Percentiles rank a stretch among this genome's conserved stretches.
phyloP scores from a whole-genome alignment of 805 yeast genomes.

The Candida boidinii region DNA sequence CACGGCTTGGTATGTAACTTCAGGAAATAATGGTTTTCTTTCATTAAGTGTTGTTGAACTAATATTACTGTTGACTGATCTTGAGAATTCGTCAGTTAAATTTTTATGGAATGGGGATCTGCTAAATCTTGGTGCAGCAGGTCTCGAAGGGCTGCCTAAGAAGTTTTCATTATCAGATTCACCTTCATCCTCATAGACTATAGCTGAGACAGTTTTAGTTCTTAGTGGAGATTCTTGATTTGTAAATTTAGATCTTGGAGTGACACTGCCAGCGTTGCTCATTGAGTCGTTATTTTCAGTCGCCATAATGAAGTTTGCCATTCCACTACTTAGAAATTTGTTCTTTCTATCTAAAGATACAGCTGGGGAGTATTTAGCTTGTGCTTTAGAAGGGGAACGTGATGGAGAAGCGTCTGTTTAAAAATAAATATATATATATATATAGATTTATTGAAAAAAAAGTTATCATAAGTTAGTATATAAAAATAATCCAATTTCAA shows the following conservation, averaged over 20 bases:
- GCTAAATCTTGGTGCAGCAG: constrained; percentile 13
- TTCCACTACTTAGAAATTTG: constrained; percentile 26
- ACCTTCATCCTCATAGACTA: constrained; percentile 35
- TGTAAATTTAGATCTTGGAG: constrained; percentile 63
- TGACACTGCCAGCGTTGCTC: constrained; percentile 22
- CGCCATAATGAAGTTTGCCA: constrained; percentile 26
- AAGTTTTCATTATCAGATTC: constrained; percentile 23
- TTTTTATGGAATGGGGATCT: constrained; percentile 11
- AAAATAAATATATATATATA: too few relatives aligned
- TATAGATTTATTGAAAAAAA: too few relatives aligned
- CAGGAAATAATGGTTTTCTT: constrained; percentile 60
- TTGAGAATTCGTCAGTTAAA: constrained; percentile 20
- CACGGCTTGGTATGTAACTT: constrained; percentile 56
- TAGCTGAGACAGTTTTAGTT: constrained; percentile 38
- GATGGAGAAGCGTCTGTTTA: too few relatives aligned
- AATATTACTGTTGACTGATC: constrained; percentile 24
- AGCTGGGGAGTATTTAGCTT: constrained; percentile 34
- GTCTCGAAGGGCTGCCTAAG: constrained; percentile 15
- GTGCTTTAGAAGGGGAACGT: constrained; percentile 27
- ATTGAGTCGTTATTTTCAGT: constrained; percentile 25
- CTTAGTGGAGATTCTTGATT: constrained; percentile 66
- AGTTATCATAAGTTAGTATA: not conserved
- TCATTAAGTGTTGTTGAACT: constrained; percentile 43
- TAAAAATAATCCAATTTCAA: too few relatives aligned
- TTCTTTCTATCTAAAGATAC: constrained; percentile 28